Base-by-base conservation (phyloP, 2,329 filamentous ascomycete genomes). In the Cadophora luteo-olivacea region DNA sequence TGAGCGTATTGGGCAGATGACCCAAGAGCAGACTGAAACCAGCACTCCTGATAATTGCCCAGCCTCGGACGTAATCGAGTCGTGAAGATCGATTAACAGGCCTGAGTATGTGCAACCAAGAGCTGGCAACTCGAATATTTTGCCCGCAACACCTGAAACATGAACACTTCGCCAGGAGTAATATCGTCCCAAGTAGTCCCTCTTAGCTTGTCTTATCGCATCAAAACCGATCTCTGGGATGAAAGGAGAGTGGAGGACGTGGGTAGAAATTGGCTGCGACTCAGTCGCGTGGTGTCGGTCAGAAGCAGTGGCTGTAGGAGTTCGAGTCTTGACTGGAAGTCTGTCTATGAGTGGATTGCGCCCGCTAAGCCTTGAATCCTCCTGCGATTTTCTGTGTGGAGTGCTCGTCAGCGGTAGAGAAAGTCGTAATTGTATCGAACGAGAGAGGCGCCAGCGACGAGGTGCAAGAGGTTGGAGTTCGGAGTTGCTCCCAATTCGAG, bases 81-180 rank as follows among this genome's bases (percentile, higher is more conserved):
- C 73, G 73, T 72, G 75, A 70, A 68, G 68, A 66, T 69, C 68
- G 54, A 61, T 70, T 70, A 73, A 74, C 72, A 74, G 71, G 69
- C 64, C 70, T 75, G 70, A 49, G 70, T 72, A 76, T 74, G 69
- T 73, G 73, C 71, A 69, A 72, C 72, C 73, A 63, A 73, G 72
- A 76, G 75, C 70, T 74, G 75, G 75, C 73, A 71, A 75, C 72
- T 76, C 70, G 72, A 75, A 72, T 65, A 57, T 72, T 70, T 66
- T 74, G 72, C 66, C 66, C 70, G 74, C 74, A 74, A 73, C 64
- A 74, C 69, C 68, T 77, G 75, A 77, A 77, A 77, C 76, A 72
- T 62, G 67, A 69, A 73, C 54, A 64, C 68, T 72, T 62, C 54
- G 69, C 69, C 72, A 69, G 69, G 68, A 71, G 70, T 49, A 72